These are phyloP conservation scores for Parathielavia hyrcaniae DNA, from an alignment of 495 filamentous ascomycete species.

Conservation along the genomic window DNA sequence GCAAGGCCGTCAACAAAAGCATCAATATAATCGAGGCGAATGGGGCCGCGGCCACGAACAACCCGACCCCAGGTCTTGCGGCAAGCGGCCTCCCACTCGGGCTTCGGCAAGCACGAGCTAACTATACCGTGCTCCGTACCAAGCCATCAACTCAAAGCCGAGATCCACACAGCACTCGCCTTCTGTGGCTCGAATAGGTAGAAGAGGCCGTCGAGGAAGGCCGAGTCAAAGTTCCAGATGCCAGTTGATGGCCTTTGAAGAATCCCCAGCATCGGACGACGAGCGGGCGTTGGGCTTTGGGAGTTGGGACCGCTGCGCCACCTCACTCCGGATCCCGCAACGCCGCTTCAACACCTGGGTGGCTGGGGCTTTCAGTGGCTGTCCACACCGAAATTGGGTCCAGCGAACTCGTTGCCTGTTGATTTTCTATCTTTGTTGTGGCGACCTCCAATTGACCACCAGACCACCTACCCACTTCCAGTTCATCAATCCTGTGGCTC, in stretches of 20 bases:
- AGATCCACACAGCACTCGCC: constrained; percentile 11
- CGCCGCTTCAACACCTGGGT: background rate
- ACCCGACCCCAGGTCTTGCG: no score
- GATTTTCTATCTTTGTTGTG: constrained; percentile 6
- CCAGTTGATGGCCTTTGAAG: background rate
- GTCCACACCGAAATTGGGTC: background rate
- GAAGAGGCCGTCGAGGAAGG: no score
- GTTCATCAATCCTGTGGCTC: background rate
- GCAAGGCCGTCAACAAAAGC: background rate
- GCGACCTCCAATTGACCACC: background rate
- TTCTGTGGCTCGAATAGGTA: no score
- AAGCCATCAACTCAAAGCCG: background rate
- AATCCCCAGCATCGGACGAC: background rate
- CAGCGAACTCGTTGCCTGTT: background rate
- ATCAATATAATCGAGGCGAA: background rate
- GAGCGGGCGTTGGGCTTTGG: background rate
- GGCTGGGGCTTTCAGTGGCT: constrained; percentile 10
- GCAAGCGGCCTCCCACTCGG: constrained; percentile 17
- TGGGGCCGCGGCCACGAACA: background rate
- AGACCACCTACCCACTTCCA: background rate
- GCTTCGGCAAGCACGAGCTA: constrained; percentile 1
- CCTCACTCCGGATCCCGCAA: background rate
- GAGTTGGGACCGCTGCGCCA: no score
- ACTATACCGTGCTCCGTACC: no score
- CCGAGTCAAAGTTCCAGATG: no score